phyloP scores from a whole-genome alignment of 2,329 filamentous ascomycete species.

The Escovopsis sp. region DNA sequence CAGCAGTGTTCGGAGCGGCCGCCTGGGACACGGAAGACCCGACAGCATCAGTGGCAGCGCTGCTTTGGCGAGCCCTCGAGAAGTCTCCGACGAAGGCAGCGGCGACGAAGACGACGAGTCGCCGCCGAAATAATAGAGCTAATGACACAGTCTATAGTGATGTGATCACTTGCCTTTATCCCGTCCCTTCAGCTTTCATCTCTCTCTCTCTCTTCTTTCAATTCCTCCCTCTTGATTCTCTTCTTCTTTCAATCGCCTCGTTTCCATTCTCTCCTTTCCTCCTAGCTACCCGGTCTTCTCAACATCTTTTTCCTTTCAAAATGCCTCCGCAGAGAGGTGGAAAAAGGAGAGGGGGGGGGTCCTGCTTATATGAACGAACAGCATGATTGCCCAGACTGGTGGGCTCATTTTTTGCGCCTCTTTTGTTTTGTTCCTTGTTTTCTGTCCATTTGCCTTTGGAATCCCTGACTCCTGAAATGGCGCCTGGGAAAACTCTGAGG shows the following conservation, averaged over 20 bases:
- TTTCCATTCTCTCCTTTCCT: background rate
- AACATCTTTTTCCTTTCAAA: background rate
- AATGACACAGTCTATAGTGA: background rate
- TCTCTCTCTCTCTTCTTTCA: background rate
- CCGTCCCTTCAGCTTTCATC: too few species aligned
- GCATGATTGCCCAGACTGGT: too few species aligned
- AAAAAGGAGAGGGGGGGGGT: too few species aligned
- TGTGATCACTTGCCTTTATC: too few species aligned
- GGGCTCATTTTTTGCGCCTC: background rate
- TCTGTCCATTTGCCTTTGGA: background rate
- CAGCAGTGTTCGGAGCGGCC: constrained; percentile 63
- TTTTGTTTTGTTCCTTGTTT: constrained; percentile 3
- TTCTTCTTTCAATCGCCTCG: background rate
- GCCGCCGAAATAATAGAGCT: constrained; percentile 8
- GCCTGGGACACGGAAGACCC: constrained; percentile 60
- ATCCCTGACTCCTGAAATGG: too few species aligned
- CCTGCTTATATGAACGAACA: too few species aligned
- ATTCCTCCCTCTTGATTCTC: constrained; percentile 1
- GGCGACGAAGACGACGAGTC: constrained; percentile 13
- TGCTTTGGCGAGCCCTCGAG: constrained; percentile 43
- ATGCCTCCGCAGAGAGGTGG: too few species aligned
- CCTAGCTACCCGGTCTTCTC: too few species aligned
- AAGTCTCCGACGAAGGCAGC: constrained; percentile 23
- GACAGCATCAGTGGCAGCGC: constrained; percentile 74
- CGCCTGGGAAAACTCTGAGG: too few species aligned